phyloP scores from a whole-genome alignment of 495 filamentous ascomycete genomes.

The Tuber magnatum region DNA sequence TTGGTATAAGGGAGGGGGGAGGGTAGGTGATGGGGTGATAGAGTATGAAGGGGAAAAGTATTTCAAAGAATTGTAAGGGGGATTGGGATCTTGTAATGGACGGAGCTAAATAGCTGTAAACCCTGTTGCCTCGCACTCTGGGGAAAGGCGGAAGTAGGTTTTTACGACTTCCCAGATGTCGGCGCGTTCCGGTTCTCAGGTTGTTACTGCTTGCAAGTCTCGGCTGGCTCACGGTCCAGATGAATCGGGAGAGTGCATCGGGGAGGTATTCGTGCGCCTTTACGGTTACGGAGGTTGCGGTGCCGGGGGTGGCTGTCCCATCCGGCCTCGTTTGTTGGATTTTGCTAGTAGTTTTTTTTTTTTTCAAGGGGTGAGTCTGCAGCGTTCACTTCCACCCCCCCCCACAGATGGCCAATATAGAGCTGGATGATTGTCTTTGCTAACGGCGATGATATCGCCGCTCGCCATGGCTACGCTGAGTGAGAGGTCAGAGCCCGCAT shows the following conservation, averaged over 20 bases:
- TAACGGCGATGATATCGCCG: conserved; percentile 49
- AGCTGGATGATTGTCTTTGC: conserved; percentile 49
- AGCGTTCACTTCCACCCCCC: conserved; percentile 42
- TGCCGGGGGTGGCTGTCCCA: no score
- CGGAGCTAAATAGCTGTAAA: conserved; percentile 52
- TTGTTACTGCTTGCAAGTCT: neutral
- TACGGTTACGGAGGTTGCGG: no score
- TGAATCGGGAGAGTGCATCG: neutral
- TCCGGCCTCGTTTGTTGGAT: no score
- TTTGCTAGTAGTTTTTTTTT: no score
- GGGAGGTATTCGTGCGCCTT: no score
- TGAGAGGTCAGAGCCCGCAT: conserved; percentile 44
- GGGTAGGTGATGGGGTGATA: no score
- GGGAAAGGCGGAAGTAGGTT: conserved; percentile 48
- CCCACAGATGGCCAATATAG: conserved; percentile 53
- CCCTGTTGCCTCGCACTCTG: conserved; percentile 40
- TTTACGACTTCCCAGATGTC: conserved; percentile 50
- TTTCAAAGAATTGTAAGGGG: no score
- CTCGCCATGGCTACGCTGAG: conserved; percentile 51
- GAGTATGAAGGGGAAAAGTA: no score
- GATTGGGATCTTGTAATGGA: no score
- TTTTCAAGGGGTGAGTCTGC: neutral
- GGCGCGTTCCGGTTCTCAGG: conserved; percentile 38
- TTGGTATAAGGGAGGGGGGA: no score
- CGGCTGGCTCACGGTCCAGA: no score